Evolutionary conservation across 768 basidiomycete species (phyloP).

Genomic region (Boletus fagicola): DNA sequence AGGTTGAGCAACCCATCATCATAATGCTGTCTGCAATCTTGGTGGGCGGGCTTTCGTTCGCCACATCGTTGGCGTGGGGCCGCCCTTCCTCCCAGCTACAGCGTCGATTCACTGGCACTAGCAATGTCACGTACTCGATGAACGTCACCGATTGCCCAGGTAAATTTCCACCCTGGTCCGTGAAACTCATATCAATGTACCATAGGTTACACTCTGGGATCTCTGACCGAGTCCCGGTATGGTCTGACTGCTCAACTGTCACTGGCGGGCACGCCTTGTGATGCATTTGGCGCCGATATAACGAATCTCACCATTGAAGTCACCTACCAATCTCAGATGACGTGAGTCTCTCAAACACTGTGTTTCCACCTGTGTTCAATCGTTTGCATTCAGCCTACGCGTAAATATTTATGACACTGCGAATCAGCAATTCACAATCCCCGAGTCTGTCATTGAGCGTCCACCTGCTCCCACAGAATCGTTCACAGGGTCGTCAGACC

Average conservation of each 20-base stretch:
- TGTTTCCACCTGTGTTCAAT: not conserved
- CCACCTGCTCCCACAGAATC: conserved; percentile 37
- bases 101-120: conserved; percentile 4
- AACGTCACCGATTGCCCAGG: conserved; percentile 36
- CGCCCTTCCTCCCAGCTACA: conserved; percentile 8
- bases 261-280: conserved; percentile 56
- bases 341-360: conserved; percentile 33
- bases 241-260: conserved; percentile 56
- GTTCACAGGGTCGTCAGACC: conserved; percentile 48
- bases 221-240: conserved; percentile 40
- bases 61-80: conserved; percentile 3
- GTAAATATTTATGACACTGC: conserved; percentile 65
- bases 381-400: conserved; percentile 46
- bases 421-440: conserved; percentile 64
- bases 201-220: conserved; percentile 54
- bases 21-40: conserved; percentile 4
- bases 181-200: not conserved
- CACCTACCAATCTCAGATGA: conserved; percentile 57
- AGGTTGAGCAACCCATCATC: not conserved
- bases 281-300: conserved; percentile 65
- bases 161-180: not conserved
- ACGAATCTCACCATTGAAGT: conserved; percentile 60
- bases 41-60: conserved; percentile 7
- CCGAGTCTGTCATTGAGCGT: conserved; percentile 48
- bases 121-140: conserved; percentile 17